phyloP scores from a whole-genome alignment of 192 early-diverging fungal genomes.

The Coemansia sp. region DNA sequence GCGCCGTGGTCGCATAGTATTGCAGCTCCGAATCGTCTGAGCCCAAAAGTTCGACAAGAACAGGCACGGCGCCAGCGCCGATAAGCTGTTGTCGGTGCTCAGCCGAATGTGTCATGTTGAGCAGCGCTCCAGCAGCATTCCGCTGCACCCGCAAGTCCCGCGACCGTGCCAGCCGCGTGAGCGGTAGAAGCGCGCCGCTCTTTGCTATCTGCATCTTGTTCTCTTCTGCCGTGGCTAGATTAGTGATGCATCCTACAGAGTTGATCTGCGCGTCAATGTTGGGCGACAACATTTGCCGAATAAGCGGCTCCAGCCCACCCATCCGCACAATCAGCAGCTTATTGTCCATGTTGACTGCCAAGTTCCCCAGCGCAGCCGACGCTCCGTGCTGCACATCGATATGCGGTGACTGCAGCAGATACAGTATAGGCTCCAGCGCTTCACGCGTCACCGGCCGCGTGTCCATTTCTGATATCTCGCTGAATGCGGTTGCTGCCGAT shows the following conservation, averaged over 20 bases:
- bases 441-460: conserved; percentile 72
- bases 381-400: conserved; percentile 82
- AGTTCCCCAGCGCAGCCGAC: conserved; percentile 85
- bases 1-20: conserved; percentile 86
- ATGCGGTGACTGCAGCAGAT: conserved; percentile 77
- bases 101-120: conserved; percentile 90
- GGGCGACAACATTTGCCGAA: conserved; percentile 79
- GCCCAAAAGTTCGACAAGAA: conserved; percentile 70
- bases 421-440: conserved; percentile 77
- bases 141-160: conserved; percentile 82
- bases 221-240: conserved; percentile 82
- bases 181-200: conserved; percentile 70
- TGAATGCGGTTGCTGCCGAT: conserved; percentile 83
- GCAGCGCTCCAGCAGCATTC: conserved; percentile 85
- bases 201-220: conserved; percentile 88
- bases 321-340: conserved; percentile 81
- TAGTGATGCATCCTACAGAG: conserved; percentile 91
- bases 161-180: conserved; percentile 73
- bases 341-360: conserved; percentile 73
- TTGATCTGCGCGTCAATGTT: conserved; percentile 92
- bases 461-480: conserved; percentile 85
- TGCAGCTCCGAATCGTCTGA: conserved; percentile 81
- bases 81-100: conserved; percentile 83
- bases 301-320: conserved; percentile 79
- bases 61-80: conserved; percentile 77